Evolutionary conservation across 768 basidiomycete species (phyloP), one percentile per base, ranked within the genome.

Genomic region (Dacryopinax primogenitus): DNA sequence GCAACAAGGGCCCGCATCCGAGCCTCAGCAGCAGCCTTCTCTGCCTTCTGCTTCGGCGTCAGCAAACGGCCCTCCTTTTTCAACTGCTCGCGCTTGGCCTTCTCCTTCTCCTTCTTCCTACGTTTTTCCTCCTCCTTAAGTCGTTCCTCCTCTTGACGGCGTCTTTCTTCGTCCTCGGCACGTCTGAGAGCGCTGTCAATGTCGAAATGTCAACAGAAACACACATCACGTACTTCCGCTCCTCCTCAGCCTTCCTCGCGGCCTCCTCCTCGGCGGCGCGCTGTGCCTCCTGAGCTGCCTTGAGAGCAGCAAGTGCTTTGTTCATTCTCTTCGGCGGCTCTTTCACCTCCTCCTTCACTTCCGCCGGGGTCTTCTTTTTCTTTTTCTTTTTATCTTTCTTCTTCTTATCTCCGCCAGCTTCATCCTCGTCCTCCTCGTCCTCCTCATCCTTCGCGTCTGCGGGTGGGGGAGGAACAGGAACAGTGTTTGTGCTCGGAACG

Each of bases 41-140:
- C 94, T 72, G 91, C 88, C 75, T 92, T 95, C 74, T 98, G 94
- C 76, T 94, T 96, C 75, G 95, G 93, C n/a, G 95, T 98, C 62
- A 98, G 81, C 28, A 95, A 78, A 51, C 88, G 84, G 26, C 96
- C 96, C 77, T 98, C 94, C 74, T 93, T 95, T 81, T 89, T 92
- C 15, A 89, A 86, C 63, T 88, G 73, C 70, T 96, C 94, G 63
- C 85, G 85, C 76, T 95, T 96, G 47, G 84, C 87, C 92, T 74
- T 92, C 71, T 95, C 92, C 74, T 93, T 94, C 78, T 78, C 76
- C 68, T 75, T 77, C 32, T 67, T 72, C 68, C 68, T 72, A 67
- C 32, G 84, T 75, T 86, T 91, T 77, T 88, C 90, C 74, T 91
- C 89, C 72, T 92, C 91, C 69, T 82, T 86, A 73, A 77, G 79